phyloP scores from a whole-genome alignment of 1,284 basidiomycete genomes.

The Papiliotrema fonsecae region DNA sequence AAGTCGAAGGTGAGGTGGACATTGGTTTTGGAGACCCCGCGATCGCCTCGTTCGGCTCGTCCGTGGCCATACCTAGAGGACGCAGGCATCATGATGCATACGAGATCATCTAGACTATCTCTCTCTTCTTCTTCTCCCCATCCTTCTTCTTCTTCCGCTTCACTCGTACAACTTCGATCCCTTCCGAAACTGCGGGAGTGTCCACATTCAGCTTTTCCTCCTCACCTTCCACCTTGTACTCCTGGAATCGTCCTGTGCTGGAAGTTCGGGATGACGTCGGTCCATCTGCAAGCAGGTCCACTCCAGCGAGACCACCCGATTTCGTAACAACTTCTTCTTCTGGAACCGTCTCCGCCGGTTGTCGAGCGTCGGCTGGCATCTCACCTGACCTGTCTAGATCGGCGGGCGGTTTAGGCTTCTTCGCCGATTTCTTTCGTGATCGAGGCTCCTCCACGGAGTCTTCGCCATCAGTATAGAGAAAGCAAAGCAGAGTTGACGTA shows the following conservation, averaged over 20 bases:
- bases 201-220: conserved; percentile 3
- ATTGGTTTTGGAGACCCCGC: too few species aligned
- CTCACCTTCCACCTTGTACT: conserved; percentile 53
- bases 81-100: not conserved
- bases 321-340: not conserved
- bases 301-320: conserved; percentile 41
- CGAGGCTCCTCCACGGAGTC: not conserved
- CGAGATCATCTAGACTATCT: not conserved
- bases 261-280: not conserved
- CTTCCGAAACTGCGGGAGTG: conserved; percentile 15
- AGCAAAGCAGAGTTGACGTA: too few species aligned
- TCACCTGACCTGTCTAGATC: conserved; percentile 71
- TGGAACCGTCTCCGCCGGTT: too few species aligned
- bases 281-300: conserved; percentile 15
- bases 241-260: conserved; percentile 51
- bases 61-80: not conserved
- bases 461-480: too few species aligned
- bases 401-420: conserved; percentile 13
- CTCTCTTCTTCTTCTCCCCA: conserved; percentile 5
- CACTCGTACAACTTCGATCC: conserved; percentile 40
- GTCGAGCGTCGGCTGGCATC: conserved; percentile 59
- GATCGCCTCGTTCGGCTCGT: too few species aligned
- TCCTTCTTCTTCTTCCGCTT: conserved; percentile 45
- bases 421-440: conserved; percentile 7
- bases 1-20: too few species aligned